Conservation (phyloP, 2,329 filamentous ascomycete species). For the Scedosporium boydii region DNA sequence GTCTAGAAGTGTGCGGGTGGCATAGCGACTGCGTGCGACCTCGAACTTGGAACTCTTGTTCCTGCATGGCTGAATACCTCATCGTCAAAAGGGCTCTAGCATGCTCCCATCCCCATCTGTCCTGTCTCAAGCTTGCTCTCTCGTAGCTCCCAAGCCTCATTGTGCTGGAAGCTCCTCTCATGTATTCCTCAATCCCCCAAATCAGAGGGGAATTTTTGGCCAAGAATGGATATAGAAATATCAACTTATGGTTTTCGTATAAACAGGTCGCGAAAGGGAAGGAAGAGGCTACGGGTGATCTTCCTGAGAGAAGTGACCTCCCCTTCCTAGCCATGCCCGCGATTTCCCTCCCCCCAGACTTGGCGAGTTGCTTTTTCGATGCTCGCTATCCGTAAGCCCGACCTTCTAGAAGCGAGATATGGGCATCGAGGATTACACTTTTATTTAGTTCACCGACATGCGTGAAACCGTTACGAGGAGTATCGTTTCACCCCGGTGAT, state of each 20-base stretch:
- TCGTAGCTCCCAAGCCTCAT: too few species aligned
- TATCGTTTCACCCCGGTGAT: neutral
- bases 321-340: neutral
- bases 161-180: too few species aligned
- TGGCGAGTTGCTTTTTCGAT: neutral
- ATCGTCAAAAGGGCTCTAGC: too few species aligned
- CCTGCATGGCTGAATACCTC: too few species aligned
- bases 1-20: too few species aligned
- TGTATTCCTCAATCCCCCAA: too few species aligned
- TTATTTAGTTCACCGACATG: neutral
- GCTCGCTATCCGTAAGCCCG: neutral
- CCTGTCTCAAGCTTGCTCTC: too few species aligned
- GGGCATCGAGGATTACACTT: neutral
- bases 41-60: too few species aligned
- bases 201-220: too few species aligned
- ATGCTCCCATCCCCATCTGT: too few species aligned
- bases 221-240: neutral
- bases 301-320: neutral
- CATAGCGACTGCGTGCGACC: too few species aligned
- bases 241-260: neutral
- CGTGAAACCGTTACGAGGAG: neutral
- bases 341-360: neutral
- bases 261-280: neutral
- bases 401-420: neutral
- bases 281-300: neutral